Percentiles rank a stretch among this genome's conserved stretches.
Conservation (phyloP, 176 grass and related monocot genomes). For the Panicum miliaceum region DNA sequence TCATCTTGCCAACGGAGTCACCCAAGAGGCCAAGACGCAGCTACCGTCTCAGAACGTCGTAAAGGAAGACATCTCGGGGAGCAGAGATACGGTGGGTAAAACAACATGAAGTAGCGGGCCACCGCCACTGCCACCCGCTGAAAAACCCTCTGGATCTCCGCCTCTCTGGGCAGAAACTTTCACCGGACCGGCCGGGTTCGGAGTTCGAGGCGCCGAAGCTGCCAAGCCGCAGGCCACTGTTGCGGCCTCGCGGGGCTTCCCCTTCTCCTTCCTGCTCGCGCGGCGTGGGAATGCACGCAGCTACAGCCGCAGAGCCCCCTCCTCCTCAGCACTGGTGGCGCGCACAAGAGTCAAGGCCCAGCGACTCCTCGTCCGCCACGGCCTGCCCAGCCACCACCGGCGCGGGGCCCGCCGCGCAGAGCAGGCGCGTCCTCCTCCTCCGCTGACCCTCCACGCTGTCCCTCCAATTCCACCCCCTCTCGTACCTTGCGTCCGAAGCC, state of each 20-base stretch:
- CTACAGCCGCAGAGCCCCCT: too few relatives aligned
- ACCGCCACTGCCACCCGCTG: too few relatives aligned
- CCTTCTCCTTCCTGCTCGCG: not conserved
- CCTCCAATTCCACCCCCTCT: slow-evolving; percentile 2
- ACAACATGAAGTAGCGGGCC: not conserved
- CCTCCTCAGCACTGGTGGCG: not conserved
- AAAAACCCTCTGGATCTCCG: not conserved
- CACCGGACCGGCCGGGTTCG: not conserved
- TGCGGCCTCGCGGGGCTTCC: not conserved
- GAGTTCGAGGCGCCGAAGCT: not conserved
- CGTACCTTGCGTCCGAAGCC: slow-evolving; percentile 49
- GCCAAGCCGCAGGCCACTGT: not conserved
- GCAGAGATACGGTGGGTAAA: not conserved
- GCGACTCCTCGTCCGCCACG: not conserved
- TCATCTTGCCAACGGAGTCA: too few relatives aligned
- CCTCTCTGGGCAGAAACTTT: not conserved
- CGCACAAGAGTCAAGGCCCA: not conserved
- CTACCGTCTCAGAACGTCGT: too few relatives aligned
- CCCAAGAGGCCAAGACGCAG: too few relatives aligned
- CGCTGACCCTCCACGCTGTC: slow-evolving; percentile 6
- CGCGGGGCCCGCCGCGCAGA: not conserved
- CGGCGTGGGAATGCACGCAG: slow-evolving; percentile 13
- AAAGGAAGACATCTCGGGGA: too few relatives aligned
- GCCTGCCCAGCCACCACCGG: not conserved
- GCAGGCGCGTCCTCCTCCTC: not conserved